phyloP scores from a whole-genome alignment of 805 yeast genomes.

The Wickerhamomyces mucosus region DNA sequence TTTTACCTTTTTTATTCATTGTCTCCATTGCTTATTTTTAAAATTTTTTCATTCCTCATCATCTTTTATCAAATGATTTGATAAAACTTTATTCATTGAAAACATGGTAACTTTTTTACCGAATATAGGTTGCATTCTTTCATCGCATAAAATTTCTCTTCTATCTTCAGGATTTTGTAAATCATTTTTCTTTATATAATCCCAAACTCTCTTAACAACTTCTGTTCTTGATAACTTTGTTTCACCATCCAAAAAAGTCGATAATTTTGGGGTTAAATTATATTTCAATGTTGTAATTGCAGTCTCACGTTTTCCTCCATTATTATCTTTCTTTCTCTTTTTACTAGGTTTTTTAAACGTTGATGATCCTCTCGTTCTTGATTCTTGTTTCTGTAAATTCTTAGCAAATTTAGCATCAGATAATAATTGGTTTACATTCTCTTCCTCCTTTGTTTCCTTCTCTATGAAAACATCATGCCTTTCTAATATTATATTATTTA shows the following conservation, averaged over 20 bases:
- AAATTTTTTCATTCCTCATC: too few relatives aligned
- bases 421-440: conserved; percentile 44
- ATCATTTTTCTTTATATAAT: conserved; percentile 49
- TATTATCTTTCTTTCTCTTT: conserved; percentile 3
- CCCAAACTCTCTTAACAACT: conserved; percentile 64
- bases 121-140: conserved; percentile 43
- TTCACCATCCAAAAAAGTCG: conserved; percentile 36
- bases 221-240: conserved; percentile 51
- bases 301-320: too few relatives aligned
- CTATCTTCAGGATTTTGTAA: conserved; percentile 62
- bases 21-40: too few relatives aligned
- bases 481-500: conserved; percentile 51
- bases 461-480: conserved; percentile 43
- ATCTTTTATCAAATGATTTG: conserved; percentile 37
- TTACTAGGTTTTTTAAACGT: conserved; percentile 7
- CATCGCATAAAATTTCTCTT: conserved; percentile 59
- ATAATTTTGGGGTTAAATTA: conserved; percentile 41
- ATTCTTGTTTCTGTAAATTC: conserved; percentile 28
- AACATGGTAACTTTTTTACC: conserved; percentile 54
- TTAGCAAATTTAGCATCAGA: conserved; percentile 46
- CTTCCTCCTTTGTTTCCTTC: conserved; percentile 31
- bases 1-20: too few relatives aligned
- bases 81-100: conserved; percentile 43
- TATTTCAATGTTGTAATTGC: conserved; percentile 34
- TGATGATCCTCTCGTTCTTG: conserved; percentile 10